phyloP scores from a whole-genome alignment of 192 early-diverging fungal species.

The Endogone sp. region DNA sequence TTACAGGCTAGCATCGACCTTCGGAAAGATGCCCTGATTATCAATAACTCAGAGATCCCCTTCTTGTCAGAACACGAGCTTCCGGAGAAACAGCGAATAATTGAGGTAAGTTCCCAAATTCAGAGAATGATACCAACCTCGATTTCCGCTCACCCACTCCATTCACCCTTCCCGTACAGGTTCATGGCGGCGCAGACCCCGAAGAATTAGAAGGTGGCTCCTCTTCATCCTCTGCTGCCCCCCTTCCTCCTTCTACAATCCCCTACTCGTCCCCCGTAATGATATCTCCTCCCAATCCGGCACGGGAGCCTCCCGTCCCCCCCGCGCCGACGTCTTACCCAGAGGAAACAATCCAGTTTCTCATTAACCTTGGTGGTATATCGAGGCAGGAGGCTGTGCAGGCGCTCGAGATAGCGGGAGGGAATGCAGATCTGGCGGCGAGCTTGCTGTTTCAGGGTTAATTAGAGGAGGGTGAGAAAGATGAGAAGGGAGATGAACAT shows the following conservation, averaged over 20 bases:
- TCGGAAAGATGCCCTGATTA: constrained; percentile 72
- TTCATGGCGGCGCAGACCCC: neutral
- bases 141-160: neutral
- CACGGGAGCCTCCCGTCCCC: neutral
- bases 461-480: neutral
- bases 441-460: constrained; percentile 69
- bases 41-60: constrained; percentile 74
- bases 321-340: constrained; percentile 32
- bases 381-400: constrained; percentile 73
- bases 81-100: constrained; percentile 57
- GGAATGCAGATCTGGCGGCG: constrained; percentile 86
- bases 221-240: constrained; percentile 3
- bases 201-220: neutral
- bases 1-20: constrained; percentile 85
- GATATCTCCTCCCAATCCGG: constrained; percentile 8
- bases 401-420: constrained; percentile 72
- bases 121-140: too few species aligned
- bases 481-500: constrained; percentile 12
- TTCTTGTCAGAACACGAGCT: constrained; percentile 93
- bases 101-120: constrained; percentile 24
- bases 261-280: neutral
- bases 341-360: constrained; percentile 64
- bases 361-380: constrained; percentile 83
- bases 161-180: neutral
- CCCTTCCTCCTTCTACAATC: too few species aligned